Base-by-base conservation (phyloP, 805 yeast species). In the Cyberlindnera suaveolens region DNA sequence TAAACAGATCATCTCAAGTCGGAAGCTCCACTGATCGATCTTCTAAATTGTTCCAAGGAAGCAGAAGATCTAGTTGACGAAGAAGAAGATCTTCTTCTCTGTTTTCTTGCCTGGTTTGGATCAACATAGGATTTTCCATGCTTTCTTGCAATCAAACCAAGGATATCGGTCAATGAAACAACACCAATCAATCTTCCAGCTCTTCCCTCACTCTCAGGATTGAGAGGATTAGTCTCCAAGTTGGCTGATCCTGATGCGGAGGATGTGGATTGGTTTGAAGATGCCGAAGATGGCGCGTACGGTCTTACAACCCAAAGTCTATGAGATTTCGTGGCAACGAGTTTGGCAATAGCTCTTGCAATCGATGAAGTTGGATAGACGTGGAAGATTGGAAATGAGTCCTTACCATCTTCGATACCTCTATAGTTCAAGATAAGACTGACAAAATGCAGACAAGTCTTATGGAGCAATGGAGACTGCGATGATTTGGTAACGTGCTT, bases 321-420 rank as follows among this genome's bases (percentile, higher is more conserved):
- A 66, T 91, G 99, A 3, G 96, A 78, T 62, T 83, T 82, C 1
- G 99, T 91, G 6, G 99, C 98, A 13, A 91, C 98, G 53, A 91
- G 70, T 62, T 93, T 91, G 30, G 98, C 98, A 57, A 93, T 75
- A 8, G 95, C 88, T 62, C 96, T 77, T 30, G 88, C 95, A 40
- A 93, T 71, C 0, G 93, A 81, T 9, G 95, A 79, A 34, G 75
- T 74, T 47, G 79, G 77, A 49, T 86, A 82, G 20, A 91, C 96
- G 62, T 91, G 96, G 74, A 91, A 91, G 34, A 93, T 91, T 15
- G 99, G 99, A 72, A 84, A 91, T 34, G 95, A 88, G 67, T 91
- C 99, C 64, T 90, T 89, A 41, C 96, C 96, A 59, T 89, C 90
- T 57, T 84, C 95, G 29, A 91, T 72, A 17, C 99, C 99, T 59